Evolutionary conservation across 2,329 filamentous ascomycete species (phyloP).

Genomic region (Ceratocystis cacaofunesta): DNA sequence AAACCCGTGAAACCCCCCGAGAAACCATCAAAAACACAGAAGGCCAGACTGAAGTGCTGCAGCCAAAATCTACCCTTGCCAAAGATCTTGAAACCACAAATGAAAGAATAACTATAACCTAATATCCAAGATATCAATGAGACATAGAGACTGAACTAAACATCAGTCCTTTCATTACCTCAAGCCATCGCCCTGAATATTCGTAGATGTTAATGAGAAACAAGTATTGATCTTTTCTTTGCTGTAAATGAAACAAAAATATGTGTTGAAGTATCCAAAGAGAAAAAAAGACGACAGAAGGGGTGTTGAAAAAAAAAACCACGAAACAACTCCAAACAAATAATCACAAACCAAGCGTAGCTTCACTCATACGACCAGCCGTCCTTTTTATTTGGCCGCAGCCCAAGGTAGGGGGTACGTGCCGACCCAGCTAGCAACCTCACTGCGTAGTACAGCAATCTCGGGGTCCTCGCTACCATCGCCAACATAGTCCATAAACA

Average conservation of each 20-base stretch:
- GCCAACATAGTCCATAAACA: conserved; percentile 53
- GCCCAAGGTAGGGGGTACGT: conserved; percentile 59
- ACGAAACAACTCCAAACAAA: background rate
- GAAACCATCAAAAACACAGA: background rate
- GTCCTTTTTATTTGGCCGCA: conserved; percentile 22
- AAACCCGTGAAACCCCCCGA: background rate
- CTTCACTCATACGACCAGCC: background rate
- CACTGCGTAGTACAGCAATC: conserved; percentile 56
- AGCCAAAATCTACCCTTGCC: background rate
- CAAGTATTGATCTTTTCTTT: background rate
- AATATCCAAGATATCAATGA: background rate
- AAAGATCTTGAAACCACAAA: background rate
- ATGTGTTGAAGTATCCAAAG: conserved; percentile 3
- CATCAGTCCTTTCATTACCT: background rate
- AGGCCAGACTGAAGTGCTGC: background rate
- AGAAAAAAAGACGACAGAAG: background rate
- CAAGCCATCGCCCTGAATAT: background rate
- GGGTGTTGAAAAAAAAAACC: background rate
- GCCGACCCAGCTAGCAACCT: conserved; percentile 66
- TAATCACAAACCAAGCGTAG: background rate
- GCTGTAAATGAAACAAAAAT: background rate
- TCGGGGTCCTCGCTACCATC: conserved; percentile 53
- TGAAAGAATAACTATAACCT: background rate
- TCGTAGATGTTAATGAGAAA: background rate
- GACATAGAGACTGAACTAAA: background rate